Conservation (phyloP, 1,284 basidiomycete genomes). For the Uromyces viciae-fabae region DNA sequence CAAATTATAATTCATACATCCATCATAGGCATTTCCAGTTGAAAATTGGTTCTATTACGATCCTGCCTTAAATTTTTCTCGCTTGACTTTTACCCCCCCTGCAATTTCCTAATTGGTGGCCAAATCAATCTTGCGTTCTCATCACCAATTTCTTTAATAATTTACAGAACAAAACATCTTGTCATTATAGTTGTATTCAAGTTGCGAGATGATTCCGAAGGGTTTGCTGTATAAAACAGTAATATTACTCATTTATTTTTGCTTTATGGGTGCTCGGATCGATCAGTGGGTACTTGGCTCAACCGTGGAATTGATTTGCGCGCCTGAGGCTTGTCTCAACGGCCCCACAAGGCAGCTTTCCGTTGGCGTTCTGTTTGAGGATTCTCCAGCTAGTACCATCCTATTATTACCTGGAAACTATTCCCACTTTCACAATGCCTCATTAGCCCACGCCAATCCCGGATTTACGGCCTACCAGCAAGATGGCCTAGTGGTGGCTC, state of each 20-base stretch:
- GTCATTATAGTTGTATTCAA: not conserved
- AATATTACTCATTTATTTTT: not conserved
- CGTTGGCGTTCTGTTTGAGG: not conserved
- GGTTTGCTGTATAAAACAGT: not conserved
- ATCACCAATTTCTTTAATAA: not conserved
- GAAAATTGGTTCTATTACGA: not conserved
- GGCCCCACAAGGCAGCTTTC: conserved; percentile 4
- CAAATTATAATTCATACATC: not conserved
- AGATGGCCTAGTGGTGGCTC: conserved; percentile 15
- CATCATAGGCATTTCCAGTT: not conserved
- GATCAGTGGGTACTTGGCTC: not conserved
- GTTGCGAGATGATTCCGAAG: not conserved
- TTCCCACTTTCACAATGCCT: conserved; percentile 13
- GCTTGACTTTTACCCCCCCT: not conserved
- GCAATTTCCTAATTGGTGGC: not conserved
- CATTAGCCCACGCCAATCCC: not conserved
- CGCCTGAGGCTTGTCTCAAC: conserved; percentile 7
- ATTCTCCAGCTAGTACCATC: not conserved
- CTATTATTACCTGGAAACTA: conserved; percentile 6
- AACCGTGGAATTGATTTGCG: not conserved
- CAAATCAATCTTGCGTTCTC: not conserved
- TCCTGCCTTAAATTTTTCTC: not conserved
- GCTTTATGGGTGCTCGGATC: not conserved
- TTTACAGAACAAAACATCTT: not conserved
- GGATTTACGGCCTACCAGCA: conserved; percentile 5